phyloP scores from a whole-genome alignment of 257 asterid species.

The Capsicum chinense region DNA sequence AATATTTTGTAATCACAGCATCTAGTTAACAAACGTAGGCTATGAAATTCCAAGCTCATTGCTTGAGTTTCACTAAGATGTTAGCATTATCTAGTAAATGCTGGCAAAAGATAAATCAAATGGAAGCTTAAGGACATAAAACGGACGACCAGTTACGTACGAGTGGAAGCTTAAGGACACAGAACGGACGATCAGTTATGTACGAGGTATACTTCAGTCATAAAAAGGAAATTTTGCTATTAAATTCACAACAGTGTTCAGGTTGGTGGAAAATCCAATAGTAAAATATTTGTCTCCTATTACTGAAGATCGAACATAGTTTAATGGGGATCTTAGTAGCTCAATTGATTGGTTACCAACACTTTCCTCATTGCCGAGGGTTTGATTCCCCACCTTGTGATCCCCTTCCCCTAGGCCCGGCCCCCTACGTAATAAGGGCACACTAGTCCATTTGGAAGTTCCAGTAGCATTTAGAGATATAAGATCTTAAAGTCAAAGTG shows the following conservation, averaged over 20 bases:
- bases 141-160: background rate
- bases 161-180: background rate
- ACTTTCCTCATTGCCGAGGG: no score
- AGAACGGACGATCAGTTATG: background rate
- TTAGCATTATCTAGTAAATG: background rate
- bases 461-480: conserved; percentile 7
- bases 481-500: background rate
- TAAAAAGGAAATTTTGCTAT: background rate
- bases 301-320: background rate
- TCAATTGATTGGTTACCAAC: no score
- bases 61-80: background rate
- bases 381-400: no score
- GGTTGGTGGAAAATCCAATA: background rate
- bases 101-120: background rate
- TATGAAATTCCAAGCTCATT: background rate
- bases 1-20: background rate
- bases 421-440: background rate
- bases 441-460: background rate
- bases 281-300: background rate
- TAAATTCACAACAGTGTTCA: background rate
- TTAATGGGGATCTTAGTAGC: background rate
- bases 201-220: background rate
- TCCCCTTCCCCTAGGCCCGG: no score
- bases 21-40: background rate
- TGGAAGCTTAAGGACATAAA: background rate